phyloP scores from a whole-genome alignment of 2,329 filamentous ascomycete genomes.

The Colletotrichum higginsianum region DNA sequence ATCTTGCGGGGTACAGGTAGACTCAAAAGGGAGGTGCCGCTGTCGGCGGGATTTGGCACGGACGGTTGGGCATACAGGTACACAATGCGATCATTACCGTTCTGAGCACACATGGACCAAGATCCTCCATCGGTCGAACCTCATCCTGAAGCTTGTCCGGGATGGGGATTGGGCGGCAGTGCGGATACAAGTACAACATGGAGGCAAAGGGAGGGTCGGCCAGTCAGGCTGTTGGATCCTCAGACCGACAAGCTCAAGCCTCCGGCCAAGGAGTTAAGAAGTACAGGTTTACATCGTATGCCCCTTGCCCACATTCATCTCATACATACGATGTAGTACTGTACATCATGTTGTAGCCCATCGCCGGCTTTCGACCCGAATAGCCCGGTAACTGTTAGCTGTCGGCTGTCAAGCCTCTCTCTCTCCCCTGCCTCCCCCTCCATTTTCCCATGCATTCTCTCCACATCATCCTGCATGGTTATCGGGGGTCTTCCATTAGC shows the following conservation, averaged over 20 bases:
- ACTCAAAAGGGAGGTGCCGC: neutral
- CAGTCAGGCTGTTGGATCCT: slow-evolving; percentile 13
- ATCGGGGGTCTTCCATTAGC: slow-evolving; percentile 40
- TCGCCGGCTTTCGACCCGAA: slow-evolving; percentile 31
- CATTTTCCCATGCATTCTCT: slow-evolving; percentile 22
- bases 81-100: neutral
- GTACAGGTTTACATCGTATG: too few species aligned
- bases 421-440: neutral
- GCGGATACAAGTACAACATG: too few species aligned
- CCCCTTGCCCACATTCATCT: neutral
- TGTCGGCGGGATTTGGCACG: neutral
- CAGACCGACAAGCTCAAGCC: slow-evolving; percentile 4
- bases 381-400: slow-evolving; percentile 20
- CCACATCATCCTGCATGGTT: slow-evolving; percentile 26
- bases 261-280: neutral
- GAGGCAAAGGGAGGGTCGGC: neutral
- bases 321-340: neutral
- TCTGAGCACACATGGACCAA: neutral
- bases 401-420: neutral
- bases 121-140: neutral
- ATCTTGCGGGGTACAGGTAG: slow-evolving; percentile 26
- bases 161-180: neutral
- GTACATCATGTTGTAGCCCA: neutral
- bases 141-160: neutral
- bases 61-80: neutral